These are phyloP conservation scores for Coemansia sp. DNA, from an alignment of 192 early-diverging fungal species.

Conservation along the genomic window DNA sequence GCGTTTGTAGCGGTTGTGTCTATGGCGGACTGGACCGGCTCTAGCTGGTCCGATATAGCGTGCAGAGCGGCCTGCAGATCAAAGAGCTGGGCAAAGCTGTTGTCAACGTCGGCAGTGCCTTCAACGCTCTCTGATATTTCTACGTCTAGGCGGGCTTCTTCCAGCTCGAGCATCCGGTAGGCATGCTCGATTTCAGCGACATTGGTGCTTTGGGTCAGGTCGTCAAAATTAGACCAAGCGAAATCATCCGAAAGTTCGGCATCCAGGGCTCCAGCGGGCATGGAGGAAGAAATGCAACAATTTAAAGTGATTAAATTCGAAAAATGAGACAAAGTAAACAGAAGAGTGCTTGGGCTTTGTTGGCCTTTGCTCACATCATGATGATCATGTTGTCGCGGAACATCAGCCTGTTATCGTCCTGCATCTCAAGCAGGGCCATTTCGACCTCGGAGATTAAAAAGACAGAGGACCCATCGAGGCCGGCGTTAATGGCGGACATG, in stretches of 20 bases:
- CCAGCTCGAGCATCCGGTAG: constrained; percentile 40
- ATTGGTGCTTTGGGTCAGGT: constrained; percentile 14
- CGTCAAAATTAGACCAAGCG: constrained; percentile 15
- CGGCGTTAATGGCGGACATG: constrained; percentile 58
- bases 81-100: constrained; percentile 16
- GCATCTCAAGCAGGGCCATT: constrained; percentile 60
- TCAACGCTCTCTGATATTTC: constrained; percentile 40
- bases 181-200: constrained; percentile 34
- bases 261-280: constrained; percentile 9
- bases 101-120: constrained; percentile 8
- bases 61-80: constrained; percentile 7
- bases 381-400: constrained; percentile 65
- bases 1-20: constrained; percentile 61
- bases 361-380: constrained; percentile 58
- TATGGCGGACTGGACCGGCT: constrained; percentile 29
- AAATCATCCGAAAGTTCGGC: constrained; percentile 14
- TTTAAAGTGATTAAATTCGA: background rate
- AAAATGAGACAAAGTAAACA: background rate
- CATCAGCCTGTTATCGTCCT: constrained; percentile 68
- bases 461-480: constrained; percentile 24
- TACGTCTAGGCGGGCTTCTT: constrained; percentile 49
- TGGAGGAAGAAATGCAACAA: background rate
- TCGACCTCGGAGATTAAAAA: constrained; percentile 63
- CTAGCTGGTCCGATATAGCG: constrained; percentile 10
- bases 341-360: background rate